Evolutionary conservation across 1,139 yeast genomes (phyloP).

Genomic region (Kurtzmaniella quercitrusa): DNA sequence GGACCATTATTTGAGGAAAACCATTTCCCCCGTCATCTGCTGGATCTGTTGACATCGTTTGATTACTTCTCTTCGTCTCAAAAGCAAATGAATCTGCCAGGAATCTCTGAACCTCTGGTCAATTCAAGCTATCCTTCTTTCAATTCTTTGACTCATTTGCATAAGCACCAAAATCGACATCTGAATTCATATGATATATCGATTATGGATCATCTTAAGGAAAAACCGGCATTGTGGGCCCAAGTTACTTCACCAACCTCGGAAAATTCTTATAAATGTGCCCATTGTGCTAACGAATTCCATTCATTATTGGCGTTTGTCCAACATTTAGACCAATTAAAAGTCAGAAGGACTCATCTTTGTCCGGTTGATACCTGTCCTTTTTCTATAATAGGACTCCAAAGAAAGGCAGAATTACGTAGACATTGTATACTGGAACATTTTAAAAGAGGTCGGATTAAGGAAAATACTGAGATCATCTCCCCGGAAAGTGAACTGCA

Average conservation of each 20-base stretch:
- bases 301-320: conserved; percentile 37
- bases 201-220: conserved; percentile 2
- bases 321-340: conserved; percentile 40
- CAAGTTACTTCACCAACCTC: neutral
- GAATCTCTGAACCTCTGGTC: neutral
- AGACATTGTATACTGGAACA: conserved; percentile 63
- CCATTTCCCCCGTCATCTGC: conserved; percentile 1
- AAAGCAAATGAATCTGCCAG: neutral
- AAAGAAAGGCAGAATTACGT: conserved; percentile 54
- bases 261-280: conserved; percentile 24
- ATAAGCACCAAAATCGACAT: neutral
- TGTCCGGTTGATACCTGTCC: conserved; percentile 59
- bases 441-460: conserved; percentile 17
- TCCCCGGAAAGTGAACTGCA: conserved; percentile 7
- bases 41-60: conserved; percentile 2
- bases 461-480: conserved; percentile 10
- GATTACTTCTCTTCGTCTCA: neutral
- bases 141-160: neutral
- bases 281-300: conserved; percentile 45
- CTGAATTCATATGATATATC: neutral
- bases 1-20: neutral
- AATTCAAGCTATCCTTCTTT: neutral
- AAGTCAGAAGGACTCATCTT: conserved; percentile 25
- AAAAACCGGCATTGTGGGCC: conserved; percentile 3
- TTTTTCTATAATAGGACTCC: conserved; percentile 57